A percentile compares a stretch with the other conserved stretches of the same genome.
Conservation (phyloP, 768 basidiomycete species). For the Xerocomellus chrysenteron region DNA sequence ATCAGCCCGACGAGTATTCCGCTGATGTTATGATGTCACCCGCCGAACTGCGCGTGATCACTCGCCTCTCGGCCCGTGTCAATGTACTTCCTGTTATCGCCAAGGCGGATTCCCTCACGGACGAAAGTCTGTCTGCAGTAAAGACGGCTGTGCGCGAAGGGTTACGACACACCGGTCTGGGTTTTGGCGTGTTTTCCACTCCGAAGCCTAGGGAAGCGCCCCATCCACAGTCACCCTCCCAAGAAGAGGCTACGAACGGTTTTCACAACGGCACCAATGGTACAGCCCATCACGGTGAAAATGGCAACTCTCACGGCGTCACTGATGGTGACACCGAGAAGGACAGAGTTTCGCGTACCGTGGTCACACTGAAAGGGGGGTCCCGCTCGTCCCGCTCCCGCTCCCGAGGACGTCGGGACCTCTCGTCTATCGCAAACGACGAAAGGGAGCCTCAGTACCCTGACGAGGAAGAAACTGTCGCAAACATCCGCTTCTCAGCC, state of each 20-base stretch:
- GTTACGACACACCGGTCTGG: slow-evolving; percentile 62
- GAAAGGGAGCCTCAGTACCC: slow-evolving; percentile 55
- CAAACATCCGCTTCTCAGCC: slow-evolving; percentile 77
- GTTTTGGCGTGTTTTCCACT: slow-evolving; percentile 74
- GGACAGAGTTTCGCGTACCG: slow-evolving; percentile 64
- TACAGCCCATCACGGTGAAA: slow-evolving; percentile 29
- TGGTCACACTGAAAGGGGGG: slow-evolving; percentile 59
- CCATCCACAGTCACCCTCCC: slow-evolving; percentile 12
- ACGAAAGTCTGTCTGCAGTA: slow-evolving; percentile 66
- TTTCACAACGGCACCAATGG: slow-evolving; percentile 31
- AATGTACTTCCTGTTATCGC: slow-evolving; percentile 85
- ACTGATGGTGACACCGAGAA: slow-evolving; percentile 46
- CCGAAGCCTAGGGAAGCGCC: slow-evolving; percentile 27
- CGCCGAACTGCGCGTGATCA: slow-evolving; percentile 76
- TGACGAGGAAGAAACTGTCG: slow-evolving; percentile 67
- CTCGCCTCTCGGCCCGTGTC: slow-evolving; percentile 66
- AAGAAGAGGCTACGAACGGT: slow-evolving; percentile 15
- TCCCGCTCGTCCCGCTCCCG: slow-evolving; percentile 57
- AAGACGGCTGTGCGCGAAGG: slow-evolving; percentile 74
- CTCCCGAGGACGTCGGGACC: slow-evolving; percentile 72
- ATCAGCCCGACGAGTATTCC: slow-evolving; percentile 48
- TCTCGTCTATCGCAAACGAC: slow-evolving; percentile 58
- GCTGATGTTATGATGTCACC: slow-evolving; percentile 66
- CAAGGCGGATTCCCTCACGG: slow-evolving; percentile 79
- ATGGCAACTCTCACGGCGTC: slow-evolving; percentile 20